Evolutionary conservation across 2,329 filamentous ascomycete genomes (phyloP), one percentile per base, ranked within the genome.

Genomic region (Cyclaneusma minus): DNA sequence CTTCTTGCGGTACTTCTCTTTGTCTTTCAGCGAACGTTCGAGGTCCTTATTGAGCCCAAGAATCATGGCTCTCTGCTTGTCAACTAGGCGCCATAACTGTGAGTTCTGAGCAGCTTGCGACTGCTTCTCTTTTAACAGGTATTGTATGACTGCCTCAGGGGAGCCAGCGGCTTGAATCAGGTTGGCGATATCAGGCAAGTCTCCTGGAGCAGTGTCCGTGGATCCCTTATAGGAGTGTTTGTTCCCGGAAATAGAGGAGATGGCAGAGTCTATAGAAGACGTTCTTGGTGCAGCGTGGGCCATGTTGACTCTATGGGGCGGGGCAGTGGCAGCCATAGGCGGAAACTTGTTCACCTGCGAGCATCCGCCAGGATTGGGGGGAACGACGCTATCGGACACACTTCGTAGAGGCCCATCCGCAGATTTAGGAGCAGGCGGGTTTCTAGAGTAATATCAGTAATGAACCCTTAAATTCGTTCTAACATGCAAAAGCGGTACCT

Each of bases 1-100:
- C 51, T 89, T 93, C 50, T 77, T 85, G 41, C 81, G 73, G 47
- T 95, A 95, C 41, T 78, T 77, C 38, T 95, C 87, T 52, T 94
- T 94, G 40, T 95, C 89, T 48, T 92, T 92, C 36, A 93, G 52
- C 1, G 85, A 74, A 27, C 81, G 71, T 51, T 95, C 87, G 8
- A 98, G 59, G 47, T 98, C 89, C 50, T 89, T 92, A 46, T 95
- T 94, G 35, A 98, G 62, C 6, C 85, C 87, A 12, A 93, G 54
- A 29, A 98, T 84, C 73, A 98, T 85, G 10, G 83, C 73, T 35
- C 87, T 68, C 51, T 98, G 89, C 56, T 98, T 95, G 50, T 95
- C 87, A 25, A 98, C 84, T 24, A 98, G 57, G 26, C 84, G 76
- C 89, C 89, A 98, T 42, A 98, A 56, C 49, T 98, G 87, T 11